Evolutionary conservation across 345 rosid species (phyloP), one percentile per base, ranked within the genome.

Genomic region (Populus deltoides): DNA sequence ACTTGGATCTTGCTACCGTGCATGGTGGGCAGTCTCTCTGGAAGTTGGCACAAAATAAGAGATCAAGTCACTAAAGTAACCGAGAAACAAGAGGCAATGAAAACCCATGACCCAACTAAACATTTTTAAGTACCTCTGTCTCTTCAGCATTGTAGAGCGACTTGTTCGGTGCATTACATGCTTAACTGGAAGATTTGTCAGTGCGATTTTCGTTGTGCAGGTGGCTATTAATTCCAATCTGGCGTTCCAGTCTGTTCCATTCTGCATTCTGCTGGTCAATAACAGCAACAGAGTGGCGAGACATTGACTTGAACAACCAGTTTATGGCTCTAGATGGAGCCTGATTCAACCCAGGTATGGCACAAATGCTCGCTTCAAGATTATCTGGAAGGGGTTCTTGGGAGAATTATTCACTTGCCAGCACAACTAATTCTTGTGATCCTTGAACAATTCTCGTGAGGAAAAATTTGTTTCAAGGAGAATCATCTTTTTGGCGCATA

Each of bases 401-500:
- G 17, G 70, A 29, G 18, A 38, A 38, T 7, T 20, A 22, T 67
- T 31, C 70, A 31, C 51, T n/a, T 36, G 49, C 8, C 18, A 53
- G 9, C 35, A 43, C 59, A 61, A 11, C 29, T 72, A 7, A 51
- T 51, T 41, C 7, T 27, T n/a, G 22, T 5, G 8, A 55, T 55
- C 29, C 70, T 70, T 31, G 39, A 53, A 17, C 62, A 63, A 57
- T 71, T 47, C 69, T 43, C 31, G 61, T 11, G 7, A 57, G 65
- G 20, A 24, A 24, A 70, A 72, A 16, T 11, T 3, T 53, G 53
- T 39, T 41, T 80, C 72, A 79, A 71, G 82, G 35, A 29, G 66
- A 31, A 27, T 78, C 81, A 68, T 75, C 83, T 36, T 83, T 72
- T 29, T 82, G 51, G n/a, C 84, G 78, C 62, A 87, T 78, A 66